Evolutionary conservation across 768 basidiomycete species (phyloP).

Genomic region (Boletus subcaerulescens): DNA sequence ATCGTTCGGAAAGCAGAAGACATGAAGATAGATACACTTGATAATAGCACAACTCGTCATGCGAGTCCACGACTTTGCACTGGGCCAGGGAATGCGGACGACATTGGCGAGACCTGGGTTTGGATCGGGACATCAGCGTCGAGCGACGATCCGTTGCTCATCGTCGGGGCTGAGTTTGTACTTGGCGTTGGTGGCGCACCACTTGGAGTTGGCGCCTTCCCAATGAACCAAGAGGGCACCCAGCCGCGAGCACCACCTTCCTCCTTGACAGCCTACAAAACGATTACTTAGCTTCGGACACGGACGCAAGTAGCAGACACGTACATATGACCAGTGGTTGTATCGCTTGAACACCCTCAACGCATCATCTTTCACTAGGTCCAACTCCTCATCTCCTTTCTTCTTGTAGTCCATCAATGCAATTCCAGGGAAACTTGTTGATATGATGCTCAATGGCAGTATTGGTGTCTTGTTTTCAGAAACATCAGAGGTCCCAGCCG

Average conservation of each 20-base stretch:
- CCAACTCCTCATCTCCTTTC: slow-evolving; percentile 90
- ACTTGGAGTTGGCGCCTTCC: slow-evolving; percentile 60
- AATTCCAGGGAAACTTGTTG: slow-evolving; percentile 95
- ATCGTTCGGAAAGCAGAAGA: slow-evolving; percentile 15
- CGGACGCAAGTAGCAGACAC: slow-evolving; percentile 21
- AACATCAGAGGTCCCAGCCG: slow-evolving; percentile 39
- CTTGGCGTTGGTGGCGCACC: slow-evolving; percentile 47
- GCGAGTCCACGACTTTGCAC: slow-evolving; percentile 21
- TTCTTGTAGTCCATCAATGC: slow-evolving; percentile 96
- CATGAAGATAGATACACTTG: slow-evolving; percentile 25
- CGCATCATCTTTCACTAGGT: slow-evolving; percentile 83
- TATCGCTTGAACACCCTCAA: slow-evolving; percentile 96
- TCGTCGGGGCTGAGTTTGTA: slow-evolving; percentile 42
- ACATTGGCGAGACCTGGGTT: slow-evolving; percentile 70
- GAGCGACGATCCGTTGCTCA: slow-evolving; percentile 27
- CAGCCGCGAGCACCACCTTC: slow-evolving; percentile 92
- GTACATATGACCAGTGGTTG: slow-evolving; percentile 94
- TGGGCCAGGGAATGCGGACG: slow-evolving; percentile 68
- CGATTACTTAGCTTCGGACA: slow-evolving; percentile 3
- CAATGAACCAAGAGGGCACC: slow-evolving; percentile 98
- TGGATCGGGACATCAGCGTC: slow-evolving; percentile 43
- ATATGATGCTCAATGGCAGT: slow-evolving; percentile 85
- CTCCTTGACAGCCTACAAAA: slow-evolving; percentile 81
- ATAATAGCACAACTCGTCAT: slow-evolving; percentile 16
- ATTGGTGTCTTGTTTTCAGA: slow-evolving; percentile 69